Evolutionary conservation across 306 rosid species (phyloP).

Genomic region (Ochetophila trinervis): DNA sequence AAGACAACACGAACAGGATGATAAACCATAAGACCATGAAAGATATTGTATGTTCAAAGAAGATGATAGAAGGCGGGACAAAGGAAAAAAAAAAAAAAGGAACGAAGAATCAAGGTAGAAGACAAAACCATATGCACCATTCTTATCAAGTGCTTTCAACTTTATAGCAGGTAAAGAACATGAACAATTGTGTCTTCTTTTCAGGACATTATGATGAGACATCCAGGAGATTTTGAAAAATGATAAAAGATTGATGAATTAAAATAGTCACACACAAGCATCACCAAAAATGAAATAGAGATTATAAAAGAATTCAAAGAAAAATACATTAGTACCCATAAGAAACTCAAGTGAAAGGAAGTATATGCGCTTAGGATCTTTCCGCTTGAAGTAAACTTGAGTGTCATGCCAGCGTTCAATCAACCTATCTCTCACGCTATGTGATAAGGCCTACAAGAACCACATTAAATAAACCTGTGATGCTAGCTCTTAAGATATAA

Average conservation of each 20-base stretch:
- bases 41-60: too few species aligned
- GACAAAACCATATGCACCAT: not conserved
- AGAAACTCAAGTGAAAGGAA: constrained; percentile 80
- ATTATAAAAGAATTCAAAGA: not conserved
- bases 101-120: not conserved
- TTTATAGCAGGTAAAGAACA: not conserved
- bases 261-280: too few species aligned
- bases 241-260: not conserved
- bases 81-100: not conserved
- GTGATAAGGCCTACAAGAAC: constrained; percentile 57
- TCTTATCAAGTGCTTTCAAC: not conserved
- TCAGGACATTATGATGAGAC: not conserved
- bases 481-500: constrained; percentile 20
- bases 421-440: constrained; percentile 66
- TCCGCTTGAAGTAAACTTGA: constrained; percentile 59
- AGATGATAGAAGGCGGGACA: not conserved
- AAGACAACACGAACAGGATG: too few species aligned
- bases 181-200: not conserved
- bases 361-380: constrained; percentile 68
- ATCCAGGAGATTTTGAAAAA: not conserved
- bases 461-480: constrained; percentile 24
- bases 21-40: too few species aligned
- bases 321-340: constrained; percentile 54
- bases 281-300: too few species aligned
- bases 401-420: constrained; percentile 71